Base-by-base conservation (phyloP, 352 stramenopile genomes). In the Phytophthora kernoviae region DNA sequence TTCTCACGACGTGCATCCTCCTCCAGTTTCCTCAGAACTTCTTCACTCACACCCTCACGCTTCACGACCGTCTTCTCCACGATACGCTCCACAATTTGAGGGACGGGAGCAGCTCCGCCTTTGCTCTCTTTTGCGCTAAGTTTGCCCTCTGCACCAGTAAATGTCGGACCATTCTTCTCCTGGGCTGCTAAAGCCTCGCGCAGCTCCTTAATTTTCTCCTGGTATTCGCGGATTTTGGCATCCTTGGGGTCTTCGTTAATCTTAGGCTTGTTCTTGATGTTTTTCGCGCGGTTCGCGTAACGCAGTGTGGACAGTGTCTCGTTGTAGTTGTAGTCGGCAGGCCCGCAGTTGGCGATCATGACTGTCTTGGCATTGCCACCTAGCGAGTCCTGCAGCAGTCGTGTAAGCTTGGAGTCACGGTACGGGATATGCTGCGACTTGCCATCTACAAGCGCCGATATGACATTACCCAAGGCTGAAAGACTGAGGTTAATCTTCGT, bases 281-380 rank as follows among this genome's bases (percentile, higher is more conserved):
- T 97, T 52, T 96, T 85, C 37, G 95, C 93, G 11, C 94, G 85
- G 52, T 97, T 97, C 2, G 93, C 95, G 62, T 98, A 98, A 20
- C 92, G 87, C 26, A 98, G 59, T n/a, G 95, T 98, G 22, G 85
- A 96, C 20, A 98, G 53, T 15, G 91, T 98, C 68, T 88, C 79
- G 57, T 99, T 97, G 65, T 98, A 98, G 67, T 99, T 99, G 71
- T 98, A 98, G 77, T 98, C 94, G 1, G 96, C 96, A 1, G 96
- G 96, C 10, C 96, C 95, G 52, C 89, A 97, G 75, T 98, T 98
- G n/a, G 96, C 96, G 51, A 97, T 97, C 96, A 99, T 99, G 42
- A 98, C 92, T 5, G 96, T 99, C 73, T 98, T 97, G 0, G 96
- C 97, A 62, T 99, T 99, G 21, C 97, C 96, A 47, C 96, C 96